phyloP scores from a whole-genome alignment of 805 yeast genomes.

The Vanderwaltozyma tropicalis region DNA sequence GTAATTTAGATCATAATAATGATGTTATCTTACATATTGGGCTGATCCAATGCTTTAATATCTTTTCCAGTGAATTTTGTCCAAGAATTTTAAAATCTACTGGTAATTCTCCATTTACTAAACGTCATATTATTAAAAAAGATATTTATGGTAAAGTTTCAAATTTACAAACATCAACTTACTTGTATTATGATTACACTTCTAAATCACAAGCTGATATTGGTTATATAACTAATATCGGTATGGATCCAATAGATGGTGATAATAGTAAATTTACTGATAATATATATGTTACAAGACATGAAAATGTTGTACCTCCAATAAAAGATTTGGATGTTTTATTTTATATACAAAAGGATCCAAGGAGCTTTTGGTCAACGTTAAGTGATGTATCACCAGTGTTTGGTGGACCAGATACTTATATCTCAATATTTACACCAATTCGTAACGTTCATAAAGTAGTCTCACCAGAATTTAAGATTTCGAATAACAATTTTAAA shows the following conservation, averaged over 20 bases:
- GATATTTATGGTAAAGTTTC: not conserved
- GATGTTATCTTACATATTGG: slow-evolving; percentile 1
- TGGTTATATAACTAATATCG: not conserved
- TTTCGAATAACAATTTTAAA: slow-evolving; percentile 35
- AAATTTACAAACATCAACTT: not conserved
- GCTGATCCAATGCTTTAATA: not conserved
- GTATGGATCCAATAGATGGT: not conserved
- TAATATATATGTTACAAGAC: not conserved
- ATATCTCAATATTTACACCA: not conserved
- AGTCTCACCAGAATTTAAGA: not conserved
- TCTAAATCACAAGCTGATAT: not conserved
- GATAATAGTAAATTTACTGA: not conserved
- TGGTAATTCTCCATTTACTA: not conserved
- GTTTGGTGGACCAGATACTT: not conserved
- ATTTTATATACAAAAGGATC: not conserved
- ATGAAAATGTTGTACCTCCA: not conserved
- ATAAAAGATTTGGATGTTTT: not conserved
- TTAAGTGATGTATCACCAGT: not conserved
- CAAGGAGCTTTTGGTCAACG: not conserved
- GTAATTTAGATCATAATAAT: not conserved
- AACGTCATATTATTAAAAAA: not conserved
- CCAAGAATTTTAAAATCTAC: not conserved
- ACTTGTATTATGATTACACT: not conserved
- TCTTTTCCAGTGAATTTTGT: not conserved
- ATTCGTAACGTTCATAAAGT: not conserved